Base-by-base conservation (phyloP, 371 early-diverging fungal species). In the Zopfochytrium polystomum region DNA sequence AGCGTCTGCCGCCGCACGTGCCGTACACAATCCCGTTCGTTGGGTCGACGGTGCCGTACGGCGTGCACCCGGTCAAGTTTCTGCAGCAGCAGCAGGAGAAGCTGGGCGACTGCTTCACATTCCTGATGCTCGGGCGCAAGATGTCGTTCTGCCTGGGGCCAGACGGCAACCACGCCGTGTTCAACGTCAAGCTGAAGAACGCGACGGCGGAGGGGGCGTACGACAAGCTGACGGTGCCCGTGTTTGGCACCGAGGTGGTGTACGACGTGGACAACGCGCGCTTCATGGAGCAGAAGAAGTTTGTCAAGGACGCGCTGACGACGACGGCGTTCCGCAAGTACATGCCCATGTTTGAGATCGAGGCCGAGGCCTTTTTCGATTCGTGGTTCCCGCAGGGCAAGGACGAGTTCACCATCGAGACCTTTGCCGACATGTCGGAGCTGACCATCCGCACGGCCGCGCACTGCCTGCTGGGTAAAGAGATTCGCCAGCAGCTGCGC, bases 241-340 rank as follows among this genome's bases (percentile, higher is more conserved):
- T 96, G 31, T 97, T 97, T 78, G 98, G 98, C 52, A 81, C 78
- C 62, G 93, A 89, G 32, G 95, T 96, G 30, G 95, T 96, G n/a
- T 97, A 96, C 78, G 98, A 96, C 78, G 91, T 91, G 50, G 88
- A 88, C 26, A 95, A 95, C 77, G 68, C 82, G 58, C 79, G 90
- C 54, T 86, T 97, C 66, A 94, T 97, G 93, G 96, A 97, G 74
- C 96, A 97, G 78, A 97, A 97, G 79, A 88, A 79, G 87, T 93
- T 96, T 68, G 88, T 93, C 75, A 97, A 97, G 81, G 86, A 89
- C 60, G 90, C 92, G 58, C 79, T 97, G 64, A 86, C 91, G 59
- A 83, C 85, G 55, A 89, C 91, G 27, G 87, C 86, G 65, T 89
- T 97, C 80, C 84, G 87, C 55, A 71, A 84, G 43, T 94, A 95